These are phyloP conservation scores for Phaeosphaeriaceae sp. DNA, from an alignment of 2,329 filamentous ascomycete genomes.

Conservation along the genomic window DNA sequence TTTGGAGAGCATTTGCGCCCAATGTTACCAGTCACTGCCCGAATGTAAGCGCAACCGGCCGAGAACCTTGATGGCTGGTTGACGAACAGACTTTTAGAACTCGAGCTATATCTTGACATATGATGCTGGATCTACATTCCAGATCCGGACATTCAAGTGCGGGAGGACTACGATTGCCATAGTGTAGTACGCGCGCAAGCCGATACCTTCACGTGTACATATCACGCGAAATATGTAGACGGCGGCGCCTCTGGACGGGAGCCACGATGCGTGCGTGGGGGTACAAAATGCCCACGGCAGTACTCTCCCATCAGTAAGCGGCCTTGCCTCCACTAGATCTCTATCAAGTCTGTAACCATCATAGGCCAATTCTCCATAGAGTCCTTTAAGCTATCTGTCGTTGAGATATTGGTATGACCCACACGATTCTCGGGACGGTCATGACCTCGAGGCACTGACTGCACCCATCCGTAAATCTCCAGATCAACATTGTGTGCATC, in stretches of 20 bases:
- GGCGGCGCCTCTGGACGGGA: neutral
- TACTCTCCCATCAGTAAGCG: neutral
- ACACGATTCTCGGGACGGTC: neutral
- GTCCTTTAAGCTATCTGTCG: neutral
- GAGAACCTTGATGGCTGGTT: neutral
- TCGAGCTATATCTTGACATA: neutral
- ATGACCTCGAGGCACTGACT: neutral
- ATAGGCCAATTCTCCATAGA: conserved; percentile 2
- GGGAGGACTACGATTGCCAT: neutral
- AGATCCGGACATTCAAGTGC: neutral
- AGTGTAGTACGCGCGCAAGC: neutral
- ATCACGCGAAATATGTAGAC: neutral
- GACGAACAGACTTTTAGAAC: neutral
- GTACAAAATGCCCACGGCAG: neutral
- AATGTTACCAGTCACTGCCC: neutral
- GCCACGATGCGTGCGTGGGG: neutral
- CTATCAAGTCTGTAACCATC: neutral
- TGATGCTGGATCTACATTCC: neutral
- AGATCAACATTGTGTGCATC: neutral
- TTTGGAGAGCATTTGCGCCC: neutral
- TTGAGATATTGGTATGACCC: too few species aligned
- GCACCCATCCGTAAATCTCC: neutral
- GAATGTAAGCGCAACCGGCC: neutral
- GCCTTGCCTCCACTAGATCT: neutral
- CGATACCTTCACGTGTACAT: neutral